A percentile compares a stretch with the other conserved stretches of the same genome.
Conservation (phyloP, 768 basidiomycete genomes). For the Mycena olivaceomarginata region DNA sequence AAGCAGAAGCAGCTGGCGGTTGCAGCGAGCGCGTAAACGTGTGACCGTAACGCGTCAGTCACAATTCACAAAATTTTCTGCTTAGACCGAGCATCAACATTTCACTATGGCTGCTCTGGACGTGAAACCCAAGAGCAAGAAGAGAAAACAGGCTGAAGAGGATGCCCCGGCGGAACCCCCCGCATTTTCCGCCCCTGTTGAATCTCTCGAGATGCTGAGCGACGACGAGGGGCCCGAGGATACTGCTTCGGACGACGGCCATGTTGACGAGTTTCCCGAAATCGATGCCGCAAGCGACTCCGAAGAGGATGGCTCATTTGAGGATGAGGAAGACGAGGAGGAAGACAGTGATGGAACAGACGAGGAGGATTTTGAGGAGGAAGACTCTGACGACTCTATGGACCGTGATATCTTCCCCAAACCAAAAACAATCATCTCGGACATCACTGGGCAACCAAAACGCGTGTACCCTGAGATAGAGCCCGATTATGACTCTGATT, state of each 20-base stretch:
- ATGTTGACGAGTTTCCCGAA: constrained; percentile 85
- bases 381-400: constrained; percentile 62
- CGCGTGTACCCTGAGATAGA: constrained; percentile 92
- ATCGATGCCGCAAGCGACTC: constrained; percentile 75
- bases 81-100: constrained; percentile 13
- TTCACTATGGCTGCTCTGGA: constrained; percentile 57
- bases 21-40: background rate
- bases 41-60: constrained; percentile 3
- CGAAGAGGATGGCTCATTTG: constrained; percentile 63
- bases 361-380: constrained; percentile 52
- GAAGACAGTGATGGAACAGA: constrained; percentile 56
- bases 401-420: constrained; percentile 76
- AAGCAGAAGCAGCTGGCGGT: too few species aligned
- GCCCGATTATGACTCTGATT: constrained; percentile 93
- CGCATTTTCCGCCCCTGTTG: constrained; percentile 37
- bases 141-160: constrained; percentile 72
- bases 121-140: constrained; percentile 63
- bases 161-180: constrained; percentile 43
- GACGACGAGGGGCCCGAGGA: constrained; percentile 78
- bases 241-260: constrained; percentile 71
- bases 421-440: constrained; percentile 82
- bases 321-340: constrained; percentile 62
- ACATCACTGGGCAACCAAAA: constrained; percentile 91
- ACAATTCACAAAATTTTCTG: constrained; percentile 34
- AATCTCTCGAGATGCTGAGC: constrained; percentile 79